Conservation (phyloP, 2,329 filamentous ascomycete genomes). For the Trichophyton rubrum region DNA sequence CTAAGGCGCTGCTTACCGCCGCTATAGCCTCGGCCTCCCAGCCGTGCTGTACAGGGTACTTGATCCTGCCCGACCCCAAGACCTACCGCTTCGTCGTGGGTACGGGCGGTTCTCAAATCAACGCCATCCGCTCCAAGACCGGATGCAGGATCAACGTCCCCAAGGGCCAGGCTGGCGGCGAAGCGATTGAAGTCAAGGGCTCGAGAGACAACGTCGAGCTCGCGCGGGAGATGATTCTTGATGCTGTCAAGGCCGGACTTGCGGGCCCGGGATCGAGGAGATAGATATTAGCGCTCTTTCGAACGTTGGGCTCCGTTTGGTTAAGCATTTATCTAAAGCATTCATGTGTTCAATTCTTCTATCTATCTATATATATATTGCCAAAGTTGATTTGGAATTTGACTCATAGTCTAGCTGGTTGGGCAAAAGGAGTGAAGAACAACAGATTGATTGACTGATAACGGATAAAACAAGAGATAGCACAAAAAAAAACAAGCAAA, state of each 20-base stretch:
- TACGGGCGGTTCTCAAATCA: conserved; percentile 78
- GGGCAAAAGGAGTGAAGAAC: no score
- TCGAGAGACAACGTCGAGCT: conserved; percentile 67
- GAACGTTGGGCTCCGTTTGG: no score
- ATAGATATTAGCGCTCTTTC: no score
- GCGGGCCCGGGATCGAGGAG: not conserved
- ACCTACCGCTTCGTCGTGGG: conserved; percentile 88
- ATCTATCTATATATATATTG: no score
- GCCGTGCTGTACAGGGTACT: conserved; percentile 59
- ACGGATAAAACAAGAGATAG: no score
- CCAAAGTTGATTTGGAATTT: no score
- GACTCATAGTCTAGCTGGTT: no score
- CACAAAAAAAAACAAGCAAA: no score
- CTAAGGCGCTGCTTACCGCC: conserved; percentile 58
- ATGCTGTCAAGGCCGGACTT: conserved; percentile 50
- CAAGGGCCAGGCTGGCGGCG: conserved; percentile 57
- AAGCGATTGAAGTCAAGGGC: conserved; percentile 85
- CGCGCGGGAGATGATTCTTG: conserved; percentile 78
- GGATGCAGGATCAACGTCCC: conserved; percentile 91
- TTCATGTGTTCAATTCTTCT: no score
- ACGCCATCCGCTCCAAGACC: conserved; percentile 80
- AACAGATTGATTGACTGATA: no score
- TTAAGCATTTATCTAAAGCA: no score
- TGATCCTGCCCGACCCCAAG: conserved; percentile 77
- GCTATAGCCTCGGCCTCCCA: conserved; percentile 51